Evolutionary conservation across 495 filamentous ascomycete genomes (phyloP).

Genomic region (Penicillium samsonianum): DNA sequence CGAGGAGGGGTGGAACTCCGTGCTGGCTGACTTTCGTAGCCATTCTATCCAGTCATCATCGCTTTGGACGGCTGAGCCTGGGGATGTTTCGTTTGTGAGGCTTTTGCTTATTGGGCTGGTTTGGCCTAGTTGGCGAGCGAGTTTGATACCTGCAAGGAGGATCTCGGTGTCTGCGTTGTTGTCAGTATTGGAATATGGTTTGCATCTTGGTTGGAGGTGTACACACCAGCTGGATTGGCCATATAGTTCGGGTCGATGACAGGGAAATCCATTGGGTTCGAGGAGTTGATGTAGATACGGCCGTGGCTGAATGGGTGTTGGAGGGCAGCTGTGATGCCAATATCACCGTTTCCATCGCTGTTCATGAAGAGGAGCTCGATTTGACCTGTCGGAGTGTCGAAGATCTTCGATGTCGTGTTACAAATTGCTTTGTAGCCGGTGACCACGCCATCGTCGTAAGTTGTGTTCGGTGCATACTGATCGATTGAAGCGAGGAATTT

Average conservation of each 20-base stretch:
- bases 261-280: constrained; percentile 37
- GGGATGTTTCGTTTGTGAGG: constrained; percentile 29
- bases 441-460: constrained; percentile 29
- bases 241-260: constrained; percentile 42
- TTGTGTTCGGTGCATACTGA: constrained; percentile 27
- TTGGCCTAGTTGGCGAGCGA: constrained; percentile 32
- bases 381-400: constrained; percentile 29
- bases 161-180: constrained; percentile 31
- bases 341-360: constrained; percentile 32
- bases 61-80: constrained; percentile 23
- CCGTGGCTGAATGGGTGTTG: constrained; percentile 42
- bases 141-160: constrained; percentile 37
- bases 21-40: constrained; percentile 25
- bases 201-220: background rate
- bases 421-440: constrained; percentile 38
- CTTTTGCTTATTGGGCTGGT: constrained; percentile 25
- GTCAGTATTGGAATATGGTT: background rate
- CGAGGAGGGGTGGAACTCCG: constrained; percentile 52
- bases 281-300: constrained; percentile 38
- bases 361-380: constrained; percentile 40
- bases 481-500: constrained; percentile 26
- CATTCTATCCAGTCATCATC: constrained; percentile 33
- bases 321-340: constrained; percentile 38
- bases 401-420: constrained; percentile 34
- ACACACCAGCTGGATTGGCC: constrained; percentile 31